Conservation (phyloP, 2,329 filamentous ascomycete genomes). For the Colletotrichum viniferum region DNA sequence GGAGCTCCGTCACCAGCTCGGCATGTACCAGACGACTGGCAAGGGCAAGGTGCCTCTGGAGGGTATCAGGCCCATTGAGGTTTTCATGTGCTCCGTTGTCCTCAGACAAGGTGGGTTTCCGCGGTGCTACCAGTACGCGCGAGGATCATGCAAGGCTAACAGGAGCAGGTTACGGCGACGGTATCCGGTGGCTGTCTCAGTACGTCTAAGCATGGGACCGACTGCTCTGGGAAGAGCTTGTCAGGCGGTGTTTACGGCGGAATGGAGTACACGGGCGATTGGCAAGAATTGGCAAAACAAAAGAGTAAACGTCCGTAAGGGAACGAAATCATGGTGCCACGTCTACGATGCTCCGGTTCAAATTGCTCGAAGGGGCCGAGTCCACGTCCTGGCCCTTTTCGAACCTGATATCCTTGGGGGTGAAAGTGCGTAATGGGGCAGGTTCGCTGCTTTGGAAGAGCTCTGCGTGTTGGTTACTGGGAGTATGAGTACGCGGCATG, state of each 20-base stretch:
- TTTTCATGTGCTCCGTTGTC: slow-evolving; percentile 99
- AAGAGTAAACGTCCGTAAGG: background rate
- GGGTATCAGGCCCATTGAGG: slow-evolving; percentile 92
- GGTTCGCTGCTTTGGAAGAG: background rate
- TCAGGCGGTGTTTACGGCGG: slow-evolving; percentile 11
- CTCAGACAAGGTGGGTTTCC: slow-evolving; percentile 82
- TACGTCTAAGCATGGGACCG: slow-evolving; percentile 69
- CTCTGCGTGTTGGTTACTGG: background rate
- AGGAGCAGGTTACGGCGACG: slow-evolving; percentile 77
- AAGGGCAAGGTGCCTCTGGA: slow-evolving; percentile 94
- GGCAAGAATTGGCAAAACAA: background rate
- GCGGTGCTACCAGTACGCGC: background rate
- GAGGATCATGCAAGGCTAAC: slow-evolving; percentile 15
- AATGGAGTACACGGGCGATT: slow-evolving; percentile 1
- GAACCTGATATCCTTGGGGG: background rate
- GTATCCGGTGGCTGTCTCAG: slow-evolving; percentile 89
- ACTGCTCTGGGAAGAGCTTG: background rate
- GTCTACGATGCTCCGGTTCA: slow-evolving; percentile 7
- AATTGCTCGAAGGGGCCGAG: background rate
- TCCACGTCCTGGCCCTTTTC: background rate
- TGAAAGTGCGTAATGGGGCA: slow-evolving; percentile 10
- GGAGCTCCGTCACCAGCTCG: slow-evolving; percentile 88
- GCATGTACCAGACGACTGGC: slow-evolving; percentile 93
- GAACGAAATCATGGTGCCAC: slow-evolving; percentile 10
- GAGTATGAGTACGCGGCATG: background rate